These are phyloP conservation scores for Cutaneotrichosporon spelunceum DNA, from an alignment of 1,284 basidiomycete genomes.

Conservation along the genomic window DNA sequence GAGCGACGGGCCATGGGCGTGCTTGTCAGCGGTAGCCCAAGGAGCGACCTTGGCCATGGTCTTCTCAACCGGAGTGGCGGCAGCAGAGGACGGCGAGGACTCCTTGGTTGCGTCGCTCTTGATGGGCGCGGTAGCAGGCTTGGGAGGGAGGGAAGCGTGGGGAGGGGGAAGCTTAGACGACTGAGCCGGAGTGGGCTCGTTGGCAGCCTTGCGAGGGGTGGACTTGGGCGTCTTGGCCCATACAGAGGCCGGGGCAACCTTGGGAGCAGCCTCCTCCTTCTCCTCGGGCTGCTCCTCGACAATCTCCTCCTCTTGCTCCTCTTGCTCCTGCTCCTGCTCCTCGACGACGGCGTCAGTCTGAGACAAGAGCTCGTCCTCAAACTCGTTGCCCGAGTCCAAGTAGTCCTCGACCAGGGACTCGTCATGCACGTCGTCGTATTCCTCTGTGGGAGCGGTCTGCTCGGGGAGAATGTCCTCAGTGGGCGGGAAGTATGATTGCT, in stretches of 20 bases:
- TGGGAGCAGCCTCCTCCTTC: conserved; percentile 7
- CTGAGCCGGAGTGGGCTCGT: conserved; percentile 33
- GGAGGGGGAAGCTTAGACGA: conserved; percentile 34
- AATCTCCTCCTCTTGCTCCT: conserved; percentile 3
- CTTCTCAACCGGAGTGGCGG: conserved; percentile 13
- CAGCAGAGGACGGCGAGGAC: conserved; percentile 53
- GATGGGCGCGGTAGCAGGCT: conserved; percentile 60
- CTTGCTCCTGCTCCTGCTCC: conserved; percentile 7
- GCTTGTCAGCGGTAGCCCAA: conserved; percentile 47
- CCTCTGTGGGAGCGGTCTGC: conserved; percentile 10
- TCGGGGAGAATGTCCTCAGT: conserved; percentile 12
- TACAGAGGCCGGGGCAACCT: conserved; percentile 9
- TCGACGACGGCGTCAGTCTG: conserved; percentile 7
- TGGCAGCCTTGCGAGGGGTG: conserved; percentile 29
- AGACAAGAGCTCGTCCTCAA: conserved; percentile 8
- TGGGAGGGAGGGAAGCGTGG: conserved; percentile 37
- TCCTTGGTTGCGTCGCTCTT: conserved; percentile 54
- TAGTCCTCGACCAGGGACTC: conserved; percentile 20
- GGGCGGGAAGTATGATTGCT: conserved; percentile 33
- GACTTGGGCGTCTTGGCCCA: background rate
- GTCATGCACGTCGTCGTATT: conserved; percentile 7
- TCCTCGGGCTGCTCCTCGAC: background rate
- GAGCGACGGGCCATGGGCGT: conserved; percentile 61
- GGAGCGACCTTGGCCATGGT: conserved; percentile 41
- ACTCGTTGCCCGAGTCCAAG: background rate